phyloP scores from a whole-genome alignment of 1,284 basidiomycete species.

The Ustilago shanxiensis region DNA sequence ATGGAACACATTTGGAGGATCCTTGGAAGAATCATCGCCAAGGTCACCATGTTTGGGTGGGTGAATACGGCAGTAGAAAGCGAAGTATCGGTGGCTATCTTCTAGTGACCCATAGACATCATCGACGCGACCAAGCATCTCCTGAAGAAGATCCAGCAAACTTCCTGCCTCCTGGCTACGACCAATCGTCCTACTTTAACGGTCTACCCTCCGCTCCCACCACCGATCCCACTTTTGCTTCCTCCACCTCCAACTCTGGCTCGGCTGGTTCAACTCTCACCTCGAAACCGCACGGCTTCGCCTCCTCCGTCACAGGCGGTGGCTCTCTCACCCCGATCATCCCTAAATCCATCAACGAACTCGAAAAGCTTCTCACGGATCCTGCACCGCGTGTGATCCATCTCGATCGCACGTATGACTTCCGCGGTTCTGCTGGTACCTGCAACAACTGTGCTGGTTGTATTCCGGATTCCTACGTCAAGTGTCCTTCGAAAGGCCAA shows the following conservation, averaged over 20 bases:
- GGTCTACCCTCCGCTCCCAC: conserved; percentile 13
- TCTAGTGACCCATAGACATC: conserved; percentile 8
- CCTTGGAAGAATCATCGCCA: conserved; percentile 20
- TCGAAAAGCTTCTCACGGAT: conserved; percentile 68
- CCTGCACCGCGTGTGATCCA: conserved; percentile 68
- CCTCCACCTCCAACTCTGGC: not conserved
- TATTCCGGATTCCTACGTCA: conserved; percentile 49
- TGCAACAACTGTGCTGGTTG: conserved; percentile 65
- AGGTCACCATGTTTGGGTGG: not conserved
- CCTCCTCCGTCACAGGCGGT: conserved; percentile 70
- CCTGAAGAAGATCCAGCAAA: not conserved
- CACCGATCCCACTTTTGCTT: not conserved
- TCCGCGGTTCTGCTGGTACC: conserved; percentile 53
- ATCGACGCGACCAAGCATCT: too few relatives aligned
- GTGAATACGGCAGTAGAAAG: conserved; percentile 12
- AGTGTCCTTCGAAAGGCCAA: conserved; percentile 69
- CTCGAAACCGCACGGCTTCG: conserved; percentile 54
- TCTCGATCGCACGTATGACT: conserved; percentile 69
- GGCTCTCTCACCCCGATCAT: conserved; percentile 66
- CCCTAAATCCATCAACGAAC: conserved; percentile 67
- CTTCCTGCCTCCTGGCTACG: not conserved
- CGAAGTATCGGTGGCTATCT: not conserved
- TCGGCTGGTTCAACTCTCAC: not conserved
- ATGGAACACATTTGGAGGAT: conserved; percentile 24
- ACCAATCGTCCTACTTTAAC: conserved; percentile 11